Evolutionary conservation across 202 grass and related monocot species (phyloP), one percentile per base, ranked within the genome.

Genomic region (Digitaria exilis): DNA sequence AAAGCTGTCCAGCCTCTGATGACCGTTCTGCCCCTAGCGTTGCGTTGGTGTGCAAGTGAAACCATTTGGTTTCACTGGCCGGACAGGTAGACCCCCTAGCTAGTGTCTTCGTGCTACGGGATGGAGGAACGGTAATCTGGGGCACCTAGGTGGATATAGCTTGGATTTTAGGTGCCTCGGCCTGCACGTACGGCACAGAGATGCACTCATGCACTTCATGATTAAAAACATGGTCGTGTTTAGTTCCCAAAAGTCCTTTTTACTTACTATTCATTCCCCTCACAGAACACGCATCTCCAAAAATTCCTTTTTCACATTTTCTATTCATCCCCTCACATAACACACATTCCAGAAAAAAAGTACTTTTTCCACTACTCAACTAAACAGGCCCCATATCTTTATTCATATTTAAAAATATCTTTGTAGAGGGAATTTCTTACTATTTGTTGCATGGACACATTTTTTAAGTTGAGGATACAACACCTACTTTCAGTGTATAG

Each of bases 1-100:
- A 58, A 84, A 79, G 76, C 81, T 80, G 75, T 60, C 86, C 52
- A 75, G 45, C 60, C n/a, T 69, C 50, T 45, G 52, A 37, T 81
- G 87, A 75, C 82, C 70, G 21, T 89, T 55, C 16, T 83, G 45
- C 79, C 79, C 85, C 79, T 82, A 18, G 13, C n/a, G n/a, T n/a
- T n/a, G n/a, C n/a, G n/a, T n/a, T n/a, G n/a, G n/a, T n/a, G n/a
- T 5, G 25, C 35, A 37, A 18, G 16, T 14, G 24, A 17, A 16
- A 22, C n/a, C 10, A 18, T 3, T 2, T 35, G 24, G 46, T 29
- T 46, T 46, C 26, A 66, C 57, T 22, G 6, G 17, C 4, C 13
- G 52, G 78, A 45, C 50, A 57, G 18, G 13, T 24, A 55, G 65
- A 25, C 54, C 35, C 25, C 26, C 42, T 64, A 30, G 65, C 65